Evolutionary conservation across 2,329 filamentous ascomycete genomes (phyloP).

Genomic region (Colletotrichum agaves): DNA sequence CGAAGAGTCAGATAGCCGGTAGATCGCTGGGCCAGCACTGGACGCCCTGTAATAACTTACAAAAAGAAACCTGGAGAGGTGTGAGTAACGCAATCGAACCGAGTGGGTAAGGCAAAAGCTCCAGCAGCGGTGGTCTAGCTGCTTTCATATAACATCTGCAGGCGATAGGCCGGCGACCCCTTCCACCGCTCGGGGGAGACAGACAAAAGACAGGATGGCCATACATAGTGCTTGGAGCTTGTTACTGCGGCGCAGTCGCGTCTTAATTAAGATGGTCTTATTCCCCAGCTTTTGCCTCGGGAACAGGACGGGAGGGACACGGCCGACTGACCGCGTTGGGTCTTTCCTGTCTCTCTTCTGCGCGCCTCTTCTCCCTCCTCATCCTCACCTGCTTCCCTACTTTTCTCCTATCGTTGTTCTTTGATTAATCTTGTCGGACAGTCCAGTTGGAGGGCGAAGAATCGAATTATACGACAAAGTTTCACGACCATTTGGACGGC

Average conservation of each 20-base stretch:
- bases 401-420: slow-evolving; percentile 4
- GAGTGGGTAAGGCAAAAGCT: background rate
- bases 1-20: background rate
- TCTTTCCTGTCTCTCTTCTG: slow-evolving; percentile 10
- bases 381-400: slow-evolving; percentile 6
- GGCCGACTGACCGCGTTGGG: background rate
- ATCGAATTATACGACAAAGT: slow-evolving; percentile 9
- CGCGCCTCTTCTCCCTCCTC: background rate
- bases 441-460: background rate
- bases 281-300: slow-evolving; percentile 31
- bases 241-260: slow-evolving; percentile 11
- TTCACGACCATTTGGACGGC: background rate
- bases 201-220: background rate
- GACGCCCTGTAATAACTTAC: slow-evolving; percentile 1
- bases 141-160: background rate
- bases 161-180: background rate
- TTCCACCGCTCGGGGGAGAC: background rate
- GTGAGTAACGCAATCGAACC: background rate
- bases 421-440: background rate
- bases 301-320: background rate
- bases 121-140: slow-evolving; percentile 13
- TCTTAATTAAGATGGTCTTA: slow-evolving; percentile 21
- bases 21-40: background rate
- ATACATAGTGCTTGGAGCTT: background rate
- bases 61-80: background rate